A percentile compares a stretch with the other conserved stretches of the same genome.
Conservation (phyloP, 164 flowering plant genomes). For the Cinnamomum chago region DNA sequence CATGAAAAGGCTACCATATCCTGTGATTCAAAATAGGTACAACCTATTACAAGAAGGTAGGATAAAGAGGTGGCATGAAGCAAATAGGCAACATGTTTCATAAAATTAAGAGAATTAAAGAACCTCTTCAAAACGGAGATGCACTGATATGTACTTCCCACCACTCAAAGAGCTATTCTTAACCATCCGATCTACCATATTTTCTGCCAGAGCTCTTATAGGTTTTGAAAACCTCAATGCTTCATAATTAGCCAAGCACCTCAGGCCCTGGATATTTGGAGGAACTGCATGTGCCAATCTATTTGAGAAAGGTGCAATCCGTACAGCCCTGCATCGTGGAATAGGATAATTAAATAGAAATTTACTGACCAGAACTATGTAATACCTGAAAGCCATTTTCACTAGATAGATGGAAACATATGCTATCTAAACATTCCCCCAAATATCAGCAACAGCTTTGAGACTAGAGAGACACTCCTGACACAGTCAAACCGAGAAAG, state of each 20-base stretch:
- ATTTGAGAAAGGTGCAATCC: slow-evolving; percentile 97
- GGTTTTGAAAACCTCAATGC: slow-evolving; percentile 81
- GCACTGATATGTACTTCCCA: slow-evolving; percentile 87
- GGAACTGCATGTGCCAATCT: slow-evolving; percentile 86
- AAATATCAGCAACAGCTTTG: neutral
- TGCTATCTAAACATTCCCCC: neutral
- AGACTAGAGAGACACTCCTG: neutral
- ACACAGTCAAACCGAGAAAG: neutral
- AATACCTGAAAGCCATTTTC: neutral
- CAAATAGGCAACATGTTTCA: neutral
- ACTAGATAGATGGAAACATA: neutral
- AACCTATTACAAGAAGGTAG: slow-evolving; percentile 2
- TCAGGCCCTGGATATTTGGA: slow-evolving; percentile 60
- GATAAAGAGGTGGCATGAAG: neutral
- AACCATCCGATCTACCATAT: slow-evolving; percentile 80
- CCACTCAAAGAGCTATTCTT: slow-evolving; percentile 59
- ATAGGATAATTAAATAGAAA: slow-evolving; percentile 5
- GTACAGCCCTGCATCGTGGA: slow-evolving; percentile 64
- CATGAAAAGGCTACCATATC: slow-evolving; percentile 99
- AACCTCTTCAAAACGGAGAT: slow-evolving; percentile 97
- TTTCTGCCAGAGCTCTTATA: slow-evolving; percentile 70
- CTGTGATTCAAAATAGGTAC: slow-evolving; percentile 26
- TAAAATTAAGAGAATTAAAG: slow-evolving; percentile 2
- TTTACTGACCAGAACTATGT: neutral
- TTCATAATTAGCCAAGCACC: slow-evolving; percentile 88